Conservation (phyloP, 2,329 filamentous ascomycete genomes). For the Lizonia empirigonia region DNA sequence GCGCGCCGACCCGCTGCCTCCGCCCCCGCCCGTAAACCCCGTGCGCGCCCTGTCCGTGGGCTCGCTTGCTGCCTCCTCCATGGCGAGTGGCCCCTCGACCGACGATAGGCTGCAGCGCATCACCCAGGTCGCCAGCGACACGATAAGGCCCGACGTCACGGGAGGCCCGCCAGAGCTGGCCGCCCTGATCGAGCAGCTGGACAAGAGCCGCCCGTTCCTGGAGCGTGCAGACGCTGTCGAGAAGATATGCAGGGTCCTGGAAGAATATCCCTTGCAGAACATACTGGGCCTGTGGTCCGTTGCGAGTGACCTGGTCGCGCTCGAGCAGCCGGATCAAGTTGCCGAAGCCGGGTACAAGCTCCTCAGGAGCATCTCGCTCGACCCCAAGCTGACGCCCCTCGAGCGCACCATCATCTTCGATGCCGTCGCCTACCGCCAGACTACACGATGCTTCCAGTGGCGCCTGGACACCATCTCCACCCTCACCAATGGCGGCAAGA, state of each 20-base stretch:
- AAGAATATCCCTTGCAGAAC: constrained; percentile 45
- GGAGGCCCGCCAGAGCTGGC: constrained; percentile 48
- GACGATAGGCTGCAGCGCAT: constrained; percentile 38
- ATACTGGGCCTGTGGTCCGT: constrained; percentile 46
- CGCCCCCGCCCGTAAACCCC: constrained; percentile 39
- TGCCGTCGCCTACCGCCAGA: constrained; percentile 37
- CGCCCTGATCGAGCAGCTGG: constrained; percentile 39
- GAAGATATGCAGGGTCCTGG: constrained; percentile 42
- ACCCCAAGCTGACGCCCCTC: constrained; percentile 41
- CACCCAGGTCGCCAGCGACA: constrained; percentile 29
- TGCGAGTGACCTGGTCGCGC: constrained; percentile 46
- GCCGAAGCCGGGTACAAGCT: constrained; percentile 44
- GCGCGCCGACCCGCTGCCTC: constrained; percentile 43
- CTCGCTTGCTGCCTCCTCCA: constrained; percentile 26
- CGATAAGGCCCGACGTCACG: constrained; percentile 27
- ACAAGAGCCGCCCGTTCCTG: constrained; percentile 29
- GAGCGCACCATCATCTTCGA: constrained; percentile 50
- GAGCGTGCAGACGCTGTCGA: constrained; percentile 41
- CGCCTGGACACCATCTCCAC: constrained; percentile 44
- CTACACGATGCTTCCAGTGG: constrained; percentile 37
- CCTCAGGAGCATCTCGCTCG: constrained; percentile 41
- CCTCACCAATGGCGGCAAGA: constrained; percentile 47
- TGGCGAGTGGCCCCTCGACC: constrained; percentile 31
- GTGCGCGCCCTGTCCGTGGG: constrained; percentile 38
- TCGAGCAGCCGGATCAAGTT: constrained; percentile 41